Conservation (phyloP, 257 asterid genomes). For the Lycium ferocissimum region DNA sequence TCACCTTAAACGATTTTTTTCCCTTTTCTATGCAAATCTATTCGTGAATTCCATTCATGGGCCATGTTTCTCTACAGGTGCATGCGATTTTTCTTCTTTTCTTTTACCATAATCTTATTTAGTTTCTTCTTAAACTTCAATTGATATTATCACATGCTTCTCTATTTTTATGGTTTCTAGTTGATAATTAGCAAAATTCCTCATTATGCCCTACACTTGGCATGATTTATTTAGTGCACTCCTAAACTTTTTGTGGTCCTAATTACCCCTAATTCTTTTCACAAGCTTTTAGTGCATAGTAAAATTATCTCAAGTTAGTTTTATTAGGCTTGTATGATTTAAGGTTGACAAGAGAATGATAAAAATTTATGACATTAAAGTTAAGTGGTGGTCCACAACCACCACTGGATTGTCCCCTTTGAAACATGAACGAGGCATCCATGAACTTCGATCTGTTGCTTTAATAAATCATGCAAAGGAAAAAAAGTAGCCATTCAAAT, state of each 20-base stretch:
- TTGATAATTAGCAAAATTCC: no score
- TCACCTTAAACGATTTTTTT: not conserved
- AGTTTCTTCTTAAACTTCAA: no score
- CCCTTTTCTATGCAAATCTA: not conserved
- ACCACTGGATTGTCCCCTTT: slow-evolving; percentile 4
- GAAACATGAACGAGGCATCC: slow-evolving; percentile 10
- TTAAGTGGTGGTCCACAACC: not conserved
- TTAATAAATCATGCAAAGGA: not conserved
- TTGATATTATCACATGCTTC: no score
- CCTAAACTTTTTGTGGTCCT: not conserved
- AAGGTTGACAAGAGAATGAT: not conserved
- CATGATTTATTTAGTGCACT: not conserved
- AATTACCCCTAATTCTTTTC: not conserved
- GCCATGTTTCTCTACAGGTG: not conserved
- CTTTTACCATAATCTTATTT: not conserved
- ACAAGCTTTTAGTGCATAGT: not conserved
- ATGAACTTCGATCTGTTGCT: not conserved
- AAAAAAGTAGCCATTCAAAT: not conserved
- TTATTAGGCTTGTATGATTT: not conserved
- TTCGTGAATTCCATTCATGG: not conserved
- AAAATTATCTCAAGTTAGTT: not conserved
- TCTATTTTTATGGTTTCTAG: no score
- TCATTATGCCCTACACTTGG: no score
- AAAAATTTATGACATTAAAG: not conserved
- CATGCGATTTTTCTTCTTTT: not conserved